Evolutionary conservation across 352 stramenopile genomes (phyloP).

Genomic region (Pythium chondricola): DNA sequence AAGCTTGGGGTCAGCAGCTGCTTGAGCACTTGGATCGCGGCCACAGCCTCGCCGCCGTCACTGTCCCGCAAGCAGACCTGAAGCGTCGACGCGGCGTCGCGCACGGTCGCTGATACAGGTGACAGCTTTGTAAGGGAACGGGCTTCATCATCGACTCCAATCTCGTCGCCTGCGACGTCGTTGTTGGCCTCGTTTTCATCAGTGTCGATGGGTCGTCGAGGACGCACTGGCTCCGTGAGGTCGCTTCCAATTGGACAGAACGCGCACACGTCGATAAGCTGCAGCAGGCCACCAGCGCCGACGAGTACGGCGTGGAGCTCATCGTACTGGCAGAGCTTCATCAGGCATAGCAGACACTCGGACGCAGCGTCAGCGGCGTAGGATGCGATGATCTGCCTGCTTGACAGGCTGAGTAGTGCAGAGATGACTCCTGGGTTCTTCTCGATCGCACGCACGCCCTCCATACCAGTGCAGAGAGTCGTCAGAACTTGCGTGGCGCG

Average conservation of each 20-base stretch:
- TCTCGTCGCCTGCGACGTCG: slow-evolving; percentile 6
- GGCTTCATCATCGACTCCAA: slow-evolving; percentile 8
- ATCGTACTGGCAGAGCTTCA: slow-evolving; percentile 53
- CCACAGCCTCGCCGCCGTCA: slow-evolving; percentile 23
- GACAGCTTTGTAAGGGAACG: slow-evolving; percentile 27
- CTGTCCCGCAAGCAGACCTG: slow-evolving; percentile 50
- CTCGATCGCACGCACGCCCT: slow-evolving; percentile 42
- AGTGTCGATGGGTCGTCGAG: slow-evolving; percentile 5
- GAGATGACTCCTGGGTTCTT: slow-evolving; percentile 54
- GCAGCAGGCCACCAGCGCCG: slow-evolving; percentile 54
- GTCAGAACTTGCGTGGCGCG: slow-evolving; percentile 62
- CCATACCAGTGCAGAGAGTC: slow-evolving; percentile 30
- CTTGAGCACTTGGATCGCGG: slow-evolving; percentile 47
- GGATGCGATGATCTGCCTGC: slow-evolving; percentile 45
- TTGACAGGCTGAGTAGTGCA: slow-evolving; percentile 52
- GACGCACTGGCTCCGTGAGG: slow-evolving; percentile 7
- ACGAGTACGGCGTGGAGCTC: slow-evolving; percentile 49
- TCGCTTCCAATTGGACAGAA: slow-evolving; percentile 59
- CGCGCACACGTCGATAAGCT: slow-evolving; percentile 54
- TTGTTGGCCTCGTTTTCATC: slow-evolving; percentile 28
- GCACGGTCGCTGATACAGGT: slow-evolving; percentile 39
- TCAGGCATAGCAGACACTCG: slow-evolving; percentile 56
- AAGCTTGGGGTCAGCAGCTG: slow-evolving; percentile 79
- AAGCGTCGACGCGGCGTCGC: slow-evolving; percentile 49
- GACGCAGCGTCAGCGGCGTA: slow-evolving; percentile 52